Conservation (phyloP, 352 stramenopile genomes). For the Phytophthora capsici region DNA sequence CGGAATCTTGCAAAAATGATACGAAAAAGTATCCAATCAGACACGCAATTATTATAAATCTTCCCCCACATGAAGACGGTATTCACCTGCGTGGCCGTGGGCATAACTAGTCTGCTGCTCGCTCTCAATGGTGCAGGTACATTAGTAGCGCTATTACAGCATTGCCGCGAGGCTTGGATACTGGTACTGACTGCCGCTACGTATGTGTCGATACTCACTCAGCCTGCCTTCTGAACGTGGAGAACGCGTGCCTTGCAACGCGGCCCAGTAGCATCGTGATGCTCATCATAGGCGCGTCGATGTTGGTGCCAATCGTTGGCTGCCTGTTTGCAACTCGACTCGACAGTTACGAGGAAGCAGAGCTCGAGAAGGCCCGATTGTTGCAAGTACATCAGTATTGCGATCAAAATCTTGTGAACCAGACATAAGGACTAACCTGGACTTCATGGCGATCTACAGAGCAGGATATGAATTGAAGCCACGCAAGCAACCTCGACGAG, state of each 20-base stretch:
- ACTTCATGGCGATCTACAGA: conserved; percentile 12
- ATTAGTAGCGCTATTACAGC: too few species aligned
- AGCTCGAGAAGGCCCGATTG: conserved; percentile 40
- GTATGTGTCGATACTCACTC: not conserved
- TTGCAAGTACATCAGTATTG: conserved; percentile 39
- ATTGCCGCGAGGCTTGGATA: too few species aligned
- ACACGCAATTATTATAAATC: not conserved
- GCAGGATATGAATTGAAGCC: conserved; percentile 1
- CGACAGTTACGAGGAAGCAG: conserved; percentile 31
- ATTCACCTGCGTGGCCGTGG: conserved; percentile 55
- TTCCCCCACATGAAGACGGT: conserved; percentile 57
- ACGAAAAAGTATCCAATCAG: conserved; percentile 23
- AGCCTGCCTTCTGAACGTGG: conserved; percentile 51
- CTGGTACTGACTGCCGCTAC: too few species aligned
- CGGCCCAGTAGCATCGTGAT: conserved; percentile 67
- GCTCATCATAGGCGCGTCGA: conserved; percentile 59
- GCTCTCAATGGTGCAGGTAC: conserved; percentile 51
- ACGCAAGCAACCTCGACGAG: conserved; percentile 34
- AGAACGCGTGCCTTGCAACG: conserved; percentile 47
- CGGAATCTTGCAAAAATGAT: conserved; percentile 8
- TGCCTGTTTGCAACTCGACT: conserved; percentile 50
- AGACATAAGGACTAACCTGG: not conserved
- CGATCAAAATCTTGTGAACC: not conserved
- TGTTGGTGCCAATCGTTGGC: conserved; percentile 50
- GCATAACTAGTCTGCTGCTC: conserved; percentile 49